Percentiles rank a stretch among this genome's conserved stretches.
Conservation (phyloP, 148 eudicot species). For the Polygonum aviculare region DNA sequence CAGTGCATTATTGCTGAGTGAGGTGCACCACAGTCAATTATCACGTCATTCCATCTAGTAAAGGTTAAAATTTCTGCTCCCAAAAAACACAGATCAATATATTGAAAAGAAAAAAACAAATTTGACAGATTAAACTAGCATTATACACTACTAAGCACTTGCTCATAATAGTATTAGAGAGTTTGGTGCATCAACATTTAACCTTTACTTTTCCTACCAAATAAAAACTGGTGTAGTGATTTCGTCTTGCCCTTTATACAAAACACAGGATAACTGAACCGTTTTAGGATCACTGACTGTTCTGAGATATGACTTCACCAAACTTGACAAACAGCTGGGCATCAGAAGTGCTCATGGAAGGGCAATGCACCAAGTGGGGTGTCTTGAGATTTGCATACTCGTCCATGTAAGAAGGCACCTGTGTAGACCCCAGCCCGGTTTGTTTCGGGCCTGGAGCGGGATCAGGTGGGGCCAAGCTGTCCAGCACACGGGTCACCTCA, state of each 20-base stretch:
- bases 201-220: not conserved
- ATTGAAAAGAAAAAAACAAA: not conserved
- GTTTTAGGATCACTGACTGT: conserved; percentile 34
- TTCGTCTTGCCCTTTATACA: conserved; percentile 4
- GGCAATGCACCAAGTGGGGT: conserved; percentile 78
- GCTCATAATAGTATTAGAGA: not conserved
- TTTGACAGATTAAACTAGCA: not conserved
- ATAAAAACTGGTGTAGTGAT: not conserved
- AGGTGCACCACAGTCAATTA: not conserved
- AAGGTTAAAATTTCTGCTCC: not conserved
- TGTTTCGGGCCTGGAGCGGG: conserved; percentile 9
- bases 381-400: conserved; percentile 88
- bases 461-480: conserved; percentile 42
- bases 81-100: not conserved
- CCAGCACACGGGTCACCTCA: conserved; percentile 77
- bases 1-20: conserved; percentile 2
- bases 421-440: conserved; percentile 36
- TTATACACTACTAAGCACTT: not conserved
- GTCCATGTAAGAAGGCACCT: conserved; percentile 71
- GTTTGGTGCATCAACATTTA: not conserved
- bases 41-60: not conserved
- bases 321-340: conserved; percentile 89
- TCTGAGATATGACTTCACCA: conserved; percentile 91
- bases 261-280: not conserved
- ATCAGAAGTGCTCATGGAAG: conserved; percentile 94